A percentile compares a stretch with the other conserved stretches of the same genome.
Evolutionary conservation across 495 filamentous ascomycete species (phyloP).

Genomic region (Pseudevernia furfuracea): DNA sequence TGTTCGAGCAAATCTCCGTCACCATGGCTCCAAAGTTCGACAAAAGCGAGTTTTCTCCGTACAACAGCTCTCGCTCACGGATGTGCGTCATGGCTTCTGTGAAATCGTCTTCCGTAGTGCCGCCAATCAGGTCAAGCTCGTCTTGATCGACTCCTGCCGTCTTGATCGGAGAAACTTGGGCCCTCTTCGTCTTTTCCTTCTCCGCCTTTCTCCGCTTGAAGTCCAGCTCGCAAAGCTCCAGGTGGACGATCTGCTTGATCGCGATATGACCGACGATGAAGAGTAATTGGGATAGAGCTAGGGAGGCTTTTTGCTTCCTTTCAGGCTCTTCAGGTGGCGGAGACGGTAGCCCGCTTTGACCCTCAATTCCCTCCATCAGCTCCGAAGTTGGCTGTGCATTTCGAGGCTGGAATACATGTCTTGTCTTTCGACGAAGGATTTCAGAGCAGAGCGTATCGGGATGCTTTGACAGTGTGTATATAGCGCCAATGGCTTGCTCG

Average conservation of each 20-base stretch:
- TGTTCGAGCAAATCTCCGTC: conserved; percentile 88
- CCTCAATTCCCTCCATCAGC: conserved; percentile 30
- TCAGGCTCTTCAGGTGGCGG: conserved; percentile 30
- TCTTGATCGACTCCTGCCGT: conserved; percentile 47
- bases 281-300: conserved; percentile 79
- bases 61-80: conserved; percentile 87
- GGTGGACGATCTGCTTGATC: conserved; percentile 98
- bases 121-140: conserved; percentile 92
- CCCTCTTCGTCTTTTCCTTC: conserved; percentile 74
- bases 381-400: conserved; percentile 32
- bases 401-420: conserved; percentile 57
- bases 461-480: conserved; percentile 90
- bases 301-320: conserved; percentile 52
- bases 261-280: conserved; percentile 96
- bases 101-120: conserved; percentile 97
- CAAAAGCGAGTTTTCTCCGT: conserved; percentile 75
- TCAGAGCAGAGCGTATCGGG: conserved; percentile 92
- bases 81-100: conserved; percentile 93
- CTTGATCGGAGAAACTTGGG: conserved; percentile 36
- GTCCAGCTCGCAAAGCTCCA: conserved; percentile 94
- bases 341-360: conserved; percentile 32
- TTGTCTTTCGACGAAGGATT: conserved; percentile 80
- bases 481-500: conserved; percentile 91
- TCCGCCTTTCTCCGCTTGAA: conserved; percentile 96
- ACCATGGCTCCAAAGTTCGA: conserved; percentile 86